phyloP scores from a whole-genome alignment of 805 yeast genomes.

The Isabelozyma pseudorhagii region DNA sequence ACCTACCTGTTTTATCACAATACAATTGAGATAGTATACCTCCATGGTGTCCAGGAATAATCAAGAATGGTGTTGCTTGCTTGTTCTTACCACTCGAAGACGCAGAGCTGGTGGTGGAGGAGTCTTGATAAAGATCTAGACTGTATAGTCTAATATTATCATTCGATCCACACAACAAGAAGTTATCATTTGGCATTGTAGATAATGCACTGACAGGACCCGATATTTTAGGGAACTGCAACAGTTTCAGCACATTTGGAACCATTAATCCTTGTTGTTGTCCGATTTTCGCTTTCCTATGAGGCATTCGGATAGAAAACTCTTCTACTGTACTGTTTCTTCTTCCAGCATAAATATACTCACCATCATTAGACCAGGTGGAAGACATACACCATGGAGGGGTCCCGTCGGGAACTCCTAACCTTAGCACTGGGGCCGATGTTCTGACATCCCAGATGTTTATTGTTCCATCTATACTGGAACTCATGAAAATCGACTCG shows the following conservation, averaged over 20 bases:
- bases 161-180: conserved; percentile 80
- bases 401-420: conserved; percentile 57
- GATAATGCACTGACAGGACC: conserved; percentile 86
- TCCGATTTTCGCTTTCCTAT: conserved; percentile 15
- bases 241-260: conserved; percentile 51
- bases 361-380: conserved; percentile 85
- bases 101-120: conserved; percentile 12
- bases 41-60: conserved; percentile 96
- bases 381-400: conserved; percentile 96
- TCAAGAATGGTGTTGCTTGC: conserved; percentile 70
- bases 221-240: conserved; percentile 79
- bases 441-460: conserved; percentile 79
- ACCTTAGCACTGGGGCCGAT: conserved; percentile 39
- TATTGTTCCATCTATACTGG: conserved; percentile 79
- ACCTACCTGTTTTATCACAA: conserved; percentile 85
- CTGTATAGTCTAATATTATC: conserved; percentile 91
- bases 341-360: conserved; percentile 76
- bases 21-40: conserved; percentile 75
- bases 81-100: conserved; percentile 24
- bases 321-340: conserved; percentile 86
- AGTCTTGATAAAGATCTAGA: conserved; percentile 43
- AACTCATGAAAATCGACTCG: conserved; percentile 64
- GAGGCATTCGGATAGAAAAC: conserved; percentile 59
- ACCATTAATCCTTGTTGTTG: conserved; percentile 20
- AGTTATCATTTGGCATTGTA: conserved; percentile 77